Percentiles rank a stretch among this genome's conserved stretches.
phyloP scores from a whole-genome alignment of 2,329 filamentous ascomycete genomes.

The Cercospora citrullina region DNA sequence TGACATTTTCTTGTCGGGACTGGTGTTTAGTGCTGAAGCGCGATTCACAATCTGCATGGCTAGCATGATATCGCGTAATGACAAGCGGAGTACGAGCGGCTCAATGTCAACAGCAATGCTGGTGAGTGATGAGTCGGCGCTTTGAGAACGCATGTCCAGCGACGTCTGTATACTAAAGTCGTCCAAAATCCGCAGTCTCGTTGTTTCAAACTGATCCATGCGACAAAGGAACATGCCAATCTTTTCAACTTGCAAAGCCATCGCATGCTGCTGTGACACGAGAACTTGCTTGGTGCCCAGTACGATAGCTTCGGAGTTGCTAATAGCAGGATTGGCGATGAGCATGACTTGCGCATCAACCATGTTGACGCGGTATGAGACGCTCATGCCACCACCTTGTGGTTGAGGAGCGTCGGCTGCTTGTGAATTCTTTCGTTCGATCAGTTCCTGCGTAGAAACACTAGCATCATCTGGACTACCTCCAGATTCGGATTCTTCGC shows the following conservation, averaged over 20 bases:
- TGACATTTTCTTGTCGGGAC: slow-evolving; percentile 48
- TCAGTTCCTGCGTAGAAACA: slow-evolving; percentile 34
- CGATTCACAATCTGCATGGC: slow-evolving; percentile 89
- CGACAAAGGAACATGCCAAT: slow-evolving; percentile 98
- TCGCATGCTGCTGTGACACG: slow-evolving; percentile 87
- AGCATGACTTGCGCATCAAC: slow-evolving; percentile 96
- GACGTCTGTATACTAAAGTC: slow-evolving; percentile 92
- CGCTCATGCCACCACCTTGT: slow-evolving; percentile 59
- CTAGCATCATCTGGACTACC: slow-evolving; percentile 52
- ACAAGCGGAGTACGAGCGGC: slow-evolving; percentile 84
- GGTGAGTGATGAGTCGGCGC: slow-evolving; percentile 61
- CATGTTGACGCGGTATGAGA: slow-evolving; percentile 88
- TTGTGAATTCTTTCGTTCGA: slow-evolving; percentile 28
- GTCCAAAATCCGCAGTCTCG: slow-evolving; percentile 86
- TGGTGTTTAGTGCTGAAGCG: slow-evolving; percentile 77
- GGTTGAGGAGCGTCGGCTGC: slow-evolving; percentile 35
- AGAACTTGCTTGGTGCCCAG: slow-evolving; percentile 91
- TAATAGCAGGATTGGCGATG: slow-evolving; percentile 88
- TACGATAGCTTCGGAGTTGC: slow-evolving; percentile 93
- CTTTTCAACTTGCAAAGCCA: slow-evolving; percentile 89
- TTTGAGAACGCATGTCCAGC: slow-evolving; percentile 70
- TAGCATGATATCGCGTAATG: slow-evolving; percentile 89
- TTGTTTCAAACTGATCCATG: slow-evolving; percentile 96
- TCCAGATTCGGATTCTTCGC: slow-evolving; percentile 48
- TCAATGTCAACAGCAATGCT: slow-evolving; percentile 87